Evolutionary conservation across 2,329 filamentous ascomycete genomes (phyloP), one percentile per base, ranked within the genome.

Genomic region (Tolypocladium tundrense): DNA sequence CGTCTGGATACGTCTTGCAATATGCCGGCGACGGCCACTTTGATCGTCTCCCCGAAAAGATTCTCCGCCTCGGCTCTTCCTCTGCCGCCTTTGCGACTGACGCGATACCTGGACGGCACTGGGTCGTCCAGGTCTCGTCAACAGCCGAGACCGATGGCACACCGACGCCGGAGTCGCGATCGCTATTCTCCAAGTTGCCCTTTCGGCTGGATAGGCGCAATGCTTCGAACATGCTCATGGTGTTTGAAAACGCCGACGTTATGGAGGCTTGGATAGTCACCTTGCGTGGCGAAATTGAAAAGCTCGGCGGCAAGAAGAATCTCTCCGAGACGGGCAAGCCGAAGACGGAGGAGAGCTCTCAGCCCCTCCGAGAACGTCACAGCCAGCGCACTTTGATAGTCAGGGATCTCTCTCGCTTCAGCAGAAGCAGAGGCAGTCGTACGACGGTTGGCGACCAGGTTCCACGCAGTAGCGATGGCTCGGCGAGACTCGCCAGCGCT

Each of bases 11-110:
- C 64, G 72, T 94, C 27, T 74, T 93, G 45, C 89, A 93, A 65
- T 94, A 93, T 69, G 71, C 86, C 4, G 84, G 82, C 11, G 82
- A 88, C 37, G 90, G 90, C 2, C 74, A 82, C 3, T 88, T 84
- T 64, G 86, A 92, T 64, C 79, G 89, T 31, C 70, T 86, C 13
- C 90, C 90, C 0, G 90, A 94, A 69, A 90, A 86, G 69, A 78
- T 88, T 40, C 74, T 93, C 58, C 84, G 86, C 54, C 75, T 94
- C 4, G 83, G 84, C n/a, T 85, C 84, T 61, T 82, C 88, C 53
- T 92, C 89, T 3, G 88, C 88, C 13, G 90, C 88, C 6, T 93
- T 91, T 69, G 90, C 87, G 1, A 91, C 85, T 63, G 90, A 94
- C 68, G 77, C 88, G 16, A 90, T 93, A 57, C 88, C 88, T 3